These are phyloP conservation scores for Vigna angularis DNA, from an alignment of 306 rosid species.

Conservation along the genomic window DNA sequence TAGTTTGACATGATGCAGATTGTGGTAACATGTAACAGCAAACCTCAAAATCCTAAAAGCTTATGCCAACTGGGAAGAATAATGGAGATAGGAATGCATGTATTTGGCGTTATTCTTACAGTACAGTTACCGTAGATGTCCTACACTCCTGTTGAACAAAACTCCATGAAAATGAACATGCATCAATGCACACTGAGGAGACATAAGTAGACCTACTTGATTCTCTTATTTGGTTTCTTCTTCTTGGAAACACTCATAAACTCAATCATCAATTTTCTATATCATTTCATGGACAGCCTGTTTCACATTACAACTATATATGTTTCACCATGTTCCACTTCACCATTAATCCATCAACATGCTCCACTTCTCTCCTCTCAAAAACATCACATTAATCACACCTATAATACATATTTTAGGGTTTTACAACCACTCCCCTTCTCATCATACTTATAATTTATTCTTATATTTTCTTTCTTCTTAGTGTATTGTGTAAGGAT, in stretches of 20 bases:
- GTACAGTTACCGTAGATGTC: background rate
- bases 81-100: conserved; percentile 15
- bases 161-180: conserved; percentile 59
- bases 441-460: too few relatives aligned
- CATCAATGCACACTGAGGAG: conserved; percentile 42
- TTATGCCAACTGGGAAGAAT: too few relatives aligned
- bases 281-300: conserved; percentile 35
- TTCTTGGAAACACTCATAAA: conserved; percentile 51
- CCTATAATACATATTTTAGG: too few relatives aligned
- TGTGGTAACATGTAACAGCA: too few relatives aligned
- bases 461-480: too few relatives aligned
- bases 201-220: conserved; percentile 66
- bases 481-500: too few relatives aligned
- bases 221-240: conserved; percentile 64
- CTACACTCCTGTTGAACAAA: conserved; percentile 45
- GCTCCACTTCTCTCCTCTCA: conserved; percentile 31
- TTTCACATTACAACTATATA: conserved; percentile 27
- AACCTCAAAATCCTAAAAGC: too few relatives aligned
- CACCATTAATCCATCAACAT: conserved; percentile 27
- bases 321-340: conserved; percentile 4
- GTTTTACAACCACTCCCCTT: too few relatives aligned
- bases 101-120: conserved; percentile 42
- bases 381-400: background rate
- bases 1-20: too few relatives aligned
- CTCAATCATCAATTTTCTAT: conserved; percentile 18